Conservation (phyloP, 768 basidiomycete species). For the Hemileccinum impolitum region DNA sequence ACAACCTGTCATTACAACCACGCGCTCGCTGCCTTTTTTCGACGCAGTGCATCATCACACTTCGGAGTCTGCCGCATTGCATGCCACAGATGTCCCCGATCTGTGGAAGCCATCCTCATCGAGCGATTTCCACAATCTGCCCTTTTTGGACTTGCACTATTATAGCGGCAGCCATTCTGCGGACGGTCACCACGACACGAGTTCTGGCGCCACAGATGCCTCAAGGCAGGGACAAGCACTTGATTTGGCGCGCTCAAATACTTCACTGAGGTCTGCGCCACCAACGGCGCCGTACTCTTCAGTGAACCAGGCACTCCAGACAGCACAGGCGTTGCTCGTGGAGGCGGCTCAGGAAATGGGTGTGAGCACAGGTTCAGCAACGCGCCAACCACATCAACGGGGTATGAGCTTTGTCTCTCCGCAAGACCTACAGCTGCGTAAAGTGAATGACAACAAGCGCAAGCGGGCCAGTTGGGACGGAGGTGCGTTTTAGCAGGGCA, state of each 20-base stretch:
- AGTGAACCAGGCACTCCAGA: constrained; percentile 32
- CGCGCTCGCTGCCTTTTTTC: constrained; percentile 33
- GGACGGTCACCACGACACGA: constrained; percentile 27
- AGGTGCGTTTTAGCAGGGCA: constrained; percentile 26
- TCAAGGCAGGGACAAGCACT: constrained; percentile 47
- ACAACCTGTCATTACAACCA: constrained; percentile 37
- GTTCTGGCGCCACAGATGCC: constrained; percentile 21
- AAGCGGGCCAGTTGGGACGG: constrained; percentile 61
- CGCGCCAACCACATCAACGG: constrained; percentile 38
- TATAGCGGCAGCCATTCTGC: constrained; percentile 37
- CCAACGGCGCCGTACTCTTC: constrained; percentile 22
- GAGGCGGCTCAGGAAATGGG: constrained; percentile 15
- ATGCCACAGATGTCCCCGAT: constrained; percentile 18
- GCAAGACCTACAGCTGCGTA: constrained; percentile 48
- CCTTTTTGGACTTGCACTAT: constrained; percentile 75
- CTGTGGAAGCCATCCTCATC: constrained; percentile 30
- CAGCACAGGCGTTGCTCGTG: constrained; percentile 30
- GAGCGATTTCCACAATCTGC: constrained; percentile 46
- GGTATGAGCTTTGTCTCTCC: constrained; percentile 53
- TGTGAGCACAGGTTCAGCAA: background rate
- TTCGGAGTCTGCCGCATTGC: constrained; percentile 21
- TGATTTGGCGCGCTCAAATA: constrained; percentile 44
- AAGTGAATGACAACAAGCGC: constrained; percentile 49
- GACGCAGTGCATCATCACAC: constrained; percentile 26
- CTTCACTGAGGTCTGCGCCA: constrained; percentile 29